A percentile compares a stretch with the other conserved stretches of the same genome.
Evolutionary conservation across 345 rosid genomes (phyloP).

Genomic region (Alliaria petiolata): DNA sequence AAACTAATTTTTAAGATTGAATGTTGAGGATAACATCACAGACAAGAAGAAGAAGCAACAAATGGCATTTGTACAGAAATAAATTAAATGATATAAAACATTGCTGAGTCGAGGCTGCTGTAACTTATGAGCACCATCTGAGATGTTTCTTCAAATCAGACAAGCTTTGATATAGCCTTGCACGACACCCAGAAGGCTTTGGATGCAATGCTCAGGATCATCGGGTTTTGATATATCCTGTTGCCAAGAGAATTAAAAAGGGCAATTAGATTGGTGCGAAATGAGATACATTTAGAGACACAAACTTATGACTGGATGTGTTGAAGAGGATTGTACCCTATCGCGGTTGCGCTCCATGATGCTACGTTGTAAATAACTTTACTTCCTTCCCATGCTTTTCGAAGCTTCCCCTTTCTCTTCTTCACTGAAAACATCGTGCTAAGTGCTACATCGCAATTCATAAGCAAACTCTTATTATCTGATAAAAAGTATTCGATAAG

Average conservation of each 20-base stretch:
- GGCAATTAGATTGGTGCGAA: neutral
- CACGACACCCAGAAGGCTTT: slow-evolving; percentile 92
- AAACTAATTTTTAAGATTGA: slow-evolving; percentile 9
- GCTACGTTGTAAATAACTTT: slow-evolving; percentile 89
- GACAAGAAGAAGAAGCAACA: neutral
- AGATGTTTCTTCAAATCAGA: slow-evolving; percentile 40
- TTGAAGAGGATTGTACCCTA: slow-evolving; percentile 49
- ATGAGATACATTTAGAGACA: neutral
- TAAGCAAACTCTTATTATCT: slow-evolving; percentile 1
- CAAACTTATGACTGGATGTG: neutral
- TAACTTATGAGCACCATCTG: slow-evolving; percentile 1
- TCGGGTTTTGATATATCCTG: slow-evolving; percentile 94
- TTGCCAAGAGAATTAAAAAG: neutral
- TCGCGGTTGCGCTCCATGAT: slow-evolving; percentile 97
- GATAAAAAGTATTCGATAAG: neutral
- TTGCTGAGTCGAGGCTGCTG: slow-evolving; percentile 14
- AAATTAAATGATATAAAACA: slow-evolving; percentile 24
- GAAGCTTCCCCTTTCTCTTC: slow-evolving; percentile 87
- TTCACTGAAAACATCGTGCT: slow-evolving; percentile 82
- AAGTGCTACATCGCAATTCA: slow-evolving; percentile 50
- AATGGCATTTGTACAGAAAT: slow-evolving; percentile 19
- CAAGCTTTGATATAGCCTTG: slow-evolving; percentile 76
- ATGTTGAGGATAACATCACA: neutral
- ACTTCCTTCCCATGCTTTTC: slow-evolving; percentile 99
- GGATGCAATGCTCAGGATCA: slow-evolving; percentile 65